Percentiles rank a stretch among this genome's conserved stretches.
Conservation (phyloP, 345 rosid species). For the Lepidium didymum region DNA sequence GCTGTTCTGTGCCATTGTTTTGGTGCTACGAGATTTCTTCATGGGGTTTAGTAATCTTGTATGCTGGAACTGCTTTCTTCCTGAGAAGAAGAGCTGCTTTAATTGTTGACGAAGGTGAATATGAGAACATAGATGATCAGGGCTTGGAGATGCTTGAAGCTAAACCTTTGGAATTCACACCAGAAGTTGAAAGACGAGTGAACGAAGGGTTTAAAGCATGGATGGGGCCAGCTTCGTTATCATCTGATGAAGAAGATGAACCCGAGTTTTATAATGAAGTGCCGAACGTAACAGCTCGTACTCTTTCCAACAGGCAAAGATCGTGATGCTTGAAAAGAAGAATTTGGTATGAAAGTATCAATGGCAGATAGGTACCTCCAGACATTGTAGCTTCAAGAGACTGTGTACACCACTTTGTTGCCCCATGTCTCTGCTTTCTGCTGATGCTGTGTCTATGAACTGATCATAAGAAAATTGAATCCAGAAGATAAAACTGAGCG, state of each 20-base stretch:
- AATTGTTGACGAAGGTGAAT: conserved; percentile 66
- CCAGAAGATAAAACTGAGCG: background rate
- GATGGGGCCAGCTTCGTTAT: conserved; percentile 84
- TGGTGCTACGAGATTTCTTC: conserved; percentile 92
- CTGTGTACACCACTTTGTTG: background rate
- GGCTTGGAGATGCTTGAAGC: conserved; percentile 93
- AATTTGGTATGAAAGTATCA: background rate
- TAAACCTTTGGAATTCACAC: conserved; percentile 58
- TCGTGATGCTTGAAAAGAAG: conserved; percentile 25
- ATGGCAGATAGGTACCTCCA: background rate
- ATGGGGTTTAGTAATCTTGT: conserved; percentile 74
- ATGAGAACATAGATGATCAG: conserved; percentile 39
- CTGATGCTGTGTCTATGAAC: conserved; percentile 2
- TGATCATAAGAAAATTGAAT: background rate
- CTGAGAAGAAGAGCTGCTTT: conserved; percentile 69
- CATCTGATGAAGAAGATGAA: conserved; percentile 92
- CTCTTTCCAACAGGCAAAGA: conserved; percentile 41
- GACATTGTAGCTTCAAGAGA: conserved; percentile 10
- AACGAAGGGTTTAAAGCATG: conserved; percentile 83
- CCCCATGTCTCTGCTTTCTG: background rate
- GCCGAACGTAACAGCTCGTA: conserved; percentile 23
- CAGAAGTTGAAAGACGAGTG: conserved; percentile 74
- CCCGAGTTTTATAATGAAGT: conserved; percentile 44
- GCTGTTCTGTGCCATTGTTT: conserved; percentile 78
- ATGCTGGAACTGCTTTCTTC: conserved; percentile 64